Evolutionary conservation across 2,329 filamentous ascomycete species (phyloP).

Genomic region (Paracorniculantispora psalliotae): DNA sequence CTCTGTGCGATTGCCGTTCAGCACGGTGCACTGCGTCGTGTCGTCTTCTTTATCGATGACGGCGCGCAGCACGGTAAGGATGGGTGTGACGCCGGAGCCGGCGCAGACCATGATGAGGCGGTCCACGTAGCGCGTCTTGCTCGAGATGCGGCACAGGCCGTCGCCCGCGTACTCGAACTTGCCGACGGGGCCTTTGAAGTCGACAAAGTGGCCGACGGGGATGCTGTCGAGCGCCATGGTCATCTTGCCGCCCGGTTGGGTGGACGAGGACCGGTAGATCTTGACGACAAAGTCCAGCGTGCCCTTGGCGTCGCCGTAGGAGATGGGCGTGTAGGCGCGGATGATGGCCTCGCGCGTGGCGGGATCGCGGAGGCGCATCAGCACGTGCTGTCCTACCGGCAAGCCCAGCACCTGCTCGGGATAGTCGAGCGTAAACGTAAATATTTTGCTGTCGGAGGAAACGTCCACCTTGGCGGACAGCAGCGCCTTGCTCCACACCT

Average conservation of each 20-base stretch:
- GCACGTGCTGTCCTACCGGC: constrained; percentile 79
- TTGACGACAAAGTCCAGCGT: constrained; percentile 74
- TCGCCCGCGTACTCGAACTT: constrained; percentile 74
- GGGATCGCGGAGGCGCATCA: constrained; percentile 74
- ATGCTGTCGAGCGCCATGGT: constrained; percentile 71
- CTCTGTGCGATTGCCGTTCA: constrained; percentile 72
- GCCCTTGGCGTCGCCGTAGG: constrained; percentile 55
- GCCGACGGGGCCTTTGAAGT: constrained; percentile 85
- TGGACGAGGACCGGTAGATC: constrained; percentile 62
- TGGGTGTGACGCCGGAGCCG: constrained; percentile 87
- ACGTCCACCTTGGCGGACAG: constrained; percentile 63
- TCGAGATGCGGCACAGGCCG: constrained; percentile 60
- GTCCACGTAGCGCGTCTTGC: constrained; percentile 53
- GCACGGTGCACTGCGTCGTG: constrained; percentile 61
- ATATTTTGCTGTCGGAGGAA: constrained; percentile 75
- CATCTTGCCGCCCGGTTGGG: constrained; percentile 68
- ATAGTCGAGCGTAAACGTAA: constrained; percentile 74
- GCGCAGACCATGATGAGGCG: constrained; percentile 83
- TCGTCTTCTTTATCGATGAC: constrained; percentile 62
- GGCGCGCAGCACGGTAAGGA: constrained; percentile 76
- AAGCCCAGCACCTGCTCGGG: constrained; percentile 65
- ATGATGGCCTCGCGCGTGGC: constrained; percentile 69
- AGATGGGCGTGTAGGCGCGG: constrained; percentile 82
- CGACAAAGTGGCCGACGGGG: constrained; percentile 65
- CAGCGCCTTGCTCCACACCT: constrained; percentile 67